Percentiles rank a stretch among this genome's conserved stretches.
Evolutionary conservation across 129 eudicot genomes (phyloP).

Genomic region (Logfia minima): DNA sequence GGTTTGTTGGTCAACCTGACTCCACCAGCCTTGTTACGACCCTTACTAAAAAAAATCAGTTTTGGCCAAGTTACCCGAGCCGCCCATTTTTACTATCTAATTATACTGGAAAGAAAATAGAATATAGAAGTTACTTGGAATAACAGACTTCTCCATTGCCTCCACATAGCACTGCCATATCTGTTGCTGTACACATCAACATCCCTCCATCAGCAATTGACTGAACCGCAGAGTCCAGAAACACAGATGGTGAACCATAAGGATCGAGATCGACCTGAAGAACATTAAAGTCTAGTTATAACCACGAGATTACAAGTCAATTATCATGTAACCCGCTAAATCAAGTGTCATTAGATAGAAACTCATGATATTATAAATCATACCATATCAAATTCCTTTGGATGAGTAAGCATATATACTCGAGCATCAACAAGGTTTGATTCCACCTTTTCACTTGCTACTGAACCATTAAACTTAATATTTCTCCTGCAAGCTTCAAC

Average conservation of each 20-base stretch:
- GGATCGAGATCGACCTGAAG: slow-evolving; percentile 99
- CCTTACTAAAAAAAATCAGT: background rate
- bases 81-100: background rate
- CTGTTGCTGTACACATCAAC: slow-evolving; percentile 98
- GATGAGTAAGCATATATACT: slow-evolving; percentile 97
- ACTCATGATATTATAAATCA: slow-evolving; percentile 5
- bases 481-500: slow-evolving; percentile 98
- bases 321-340: background rate
- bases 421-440: slow-evolving; percentile 93
- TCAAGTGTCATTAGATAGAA: slow-evolving; percentile 9
- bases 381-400: slow-evolving; percentile 99
- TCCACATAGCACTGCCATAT: slow-evolving; percentile 98
- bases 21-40: background rate
- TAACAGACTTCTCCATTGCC: slow-evolving; percentile 99
- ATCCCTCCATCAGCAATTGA: slow-evolving; percentile 95
- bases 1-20: background rate
- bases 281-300: slow-evolving; percentile 19
- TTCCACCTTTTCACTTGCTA: slow-evolving; percentile 85
- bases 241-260: slow-evolving; percentile 95
- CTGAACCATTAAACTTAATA: slow-evolving; percentile 87
- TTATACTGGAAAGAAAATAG: background rate
- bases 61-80: background rate
- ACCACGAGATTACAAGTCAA: slow-evolving; percentile 9
- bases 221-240: slow-evolving; percentile 97
- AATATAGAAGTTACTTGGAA: slow-evolving; percentile 64